These are phyloP conservation scores for Cenchrus fungigraminus DNA, from an alignment of 176 grass and related monocot species.

Conservation along the genomic window DNA sequence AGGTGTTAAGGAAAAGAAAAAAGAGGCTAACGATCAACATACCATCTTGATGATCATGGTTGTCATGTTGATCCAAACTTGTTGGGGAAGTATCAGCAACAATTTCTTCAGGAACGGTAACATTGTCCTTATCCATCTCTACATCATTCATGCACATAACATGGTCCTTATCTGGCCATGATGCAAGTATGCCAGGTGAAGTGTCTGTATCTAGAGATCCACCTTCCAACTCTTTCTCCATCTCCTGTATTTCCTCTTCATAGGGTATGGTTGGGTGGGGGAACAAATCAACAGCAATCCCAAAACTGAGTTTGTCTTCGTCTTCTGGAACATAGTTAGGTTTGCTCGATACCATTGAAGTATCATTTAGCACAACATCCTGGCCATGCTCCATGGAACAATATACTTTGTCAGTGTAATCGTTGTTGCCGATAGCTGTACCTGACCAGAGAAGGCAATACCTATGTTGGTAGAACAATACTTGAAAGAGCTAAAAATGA, in stretches of 20 bases:
- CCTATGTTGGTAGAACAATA: slow-evolving; percentile 27
- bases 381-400: slow-evolving; percentile 44
- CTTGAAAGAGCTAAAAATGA: not conserved
- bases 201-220: slow-evolving; percentile 17
- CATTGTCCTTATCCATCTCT: slow-evolving; percentile 14
- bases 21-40: slow-evolving; percentile 10
- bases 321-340: slow-evolving; percentile 53
- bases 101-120: slow-evolving; percentile 36
- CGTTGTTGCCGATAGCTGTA: slow-evolving; percentile 33
- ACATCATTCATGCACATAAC: slow-evolving; percentile 35
- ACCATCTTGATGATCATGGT: slow-evolving; percentile 38
- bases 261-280: slow-evolving; percentile 11
- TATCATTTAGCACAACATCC: slow-evolving; percentile 40
- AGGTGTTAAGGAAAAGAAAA: slow-evolving; percentile 5
- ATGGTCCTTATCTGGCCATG: slow-evolving; percentile 32
- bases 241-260: slow-evolving; percentile 36
- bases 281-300: slow-evolving; percentile 50
- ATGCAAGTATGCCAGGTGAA: slow-evolving; percentile 40
- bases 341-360: slow-evolving; percentile 35
- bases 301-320: slow-evolving; percentile 39
- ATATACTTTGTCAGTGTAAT: slow-evolving; percentile 43
- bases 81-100: not conserved
- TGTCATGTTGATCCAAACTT: slow-evolving; percentile 28
- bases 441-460: slow-evolving; percentile 50
- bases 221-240: slow-evolving; percentile 19